Base-by-base conservation (phyloP, 495 filamentous ascomycete genomes). In the Lepraria neglecta region DNA sequence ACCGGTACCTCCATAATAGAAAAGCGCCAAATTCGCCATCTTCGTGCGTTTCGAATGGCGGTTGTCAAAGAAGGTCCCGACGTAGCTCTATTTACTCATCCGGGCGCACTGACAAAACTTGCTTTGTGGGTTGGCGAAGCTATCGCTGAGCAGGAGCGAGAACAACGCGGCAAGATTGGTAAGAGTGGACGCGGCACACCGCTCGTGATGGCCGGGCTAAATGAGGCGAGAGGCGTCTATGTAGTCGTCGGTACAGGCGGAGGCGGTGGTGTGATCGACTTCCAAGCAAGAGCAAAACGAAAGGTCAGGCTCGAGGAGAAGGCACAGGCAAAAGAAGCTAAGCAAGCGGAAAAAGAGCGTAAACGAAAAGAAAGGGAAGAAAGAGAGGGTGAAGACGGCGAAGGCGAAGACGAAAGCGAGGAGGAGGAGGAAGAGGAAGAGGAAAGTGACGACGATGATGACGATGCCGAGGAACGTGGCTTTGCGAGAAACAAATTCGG, bases 51-150 rank as follows among this genome's bases (percentile, higher is more conserved):
- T 74, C 88, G 94, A 43, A 92, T 98, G 77, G 91, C 88, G 11
- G 87, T 98, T 31, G 92, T 98, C 66, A 95, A 95, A 68, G 94
- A 97, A 69, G 89, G 92, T 1, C 90, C 92, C 0, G 94, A 97
- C 67, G 87, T 95, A 6, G 73, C 81, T 45, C 80, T 96, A 10
- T 98, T 98, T 73, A 88, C 86, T 7, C 92, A 96, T 67, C 91
- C 94, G 0, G 88, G 89, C 4, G 95, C 95, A 11, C 75, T 98
- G 58, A 92, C 89, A 3, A 97, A 97, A 72, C 78, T 98, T 11
- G 91, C 91, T 0, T 76, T 96, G 3, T 98, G 94, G 94, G 81
- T 97, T 59, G 90, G 89, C 17, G 92, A 97, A 74, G 94, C 95
- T 3, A 86, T 97, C 45, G 83, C 84, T 10, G 94, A 96, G 68